phyloP scores from a whole-genome alignment of 768 basidiomycete genomes.

The Lactarius hengduanensis region DNA sequence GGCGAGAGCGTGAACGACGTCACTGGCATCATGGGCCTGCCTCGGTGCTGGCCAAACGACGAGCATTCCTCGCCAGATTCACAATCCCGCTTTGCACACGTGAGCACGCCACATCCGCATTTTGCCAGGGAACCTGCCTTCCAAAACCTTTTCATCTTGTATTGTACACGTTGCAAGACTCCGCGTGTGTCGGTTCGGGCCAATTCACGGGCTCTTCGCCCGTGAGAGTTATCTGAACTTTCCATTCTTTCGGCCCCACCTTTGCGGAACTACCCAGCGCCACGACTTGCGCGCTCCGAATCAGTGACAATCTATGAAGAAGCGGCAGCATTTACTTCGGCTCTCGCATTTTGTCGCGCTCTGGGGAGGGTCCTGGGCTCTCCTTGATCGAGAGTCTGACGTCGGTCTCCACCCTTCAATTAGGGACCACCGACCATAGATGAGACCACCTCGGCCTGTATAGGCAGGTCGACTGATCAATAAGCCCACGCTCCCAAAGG shows the following conservation, averaged over 20 bases:
- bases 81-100: conserved; percentile 26
- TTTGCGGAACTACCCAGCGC: conserved; percentile 19
- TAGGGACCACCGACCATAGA: conserved; percentile 12
- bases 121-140: conserved; percentile 25
- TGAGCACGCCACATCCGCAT: conserved; percentile 29
- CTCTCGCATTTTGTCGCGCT: conserved; percentile 14
- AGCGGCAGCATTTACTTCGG: conserved; percentile 19
- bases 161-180: conserved; percentile 27
- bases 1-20: conserved; percentile 22
- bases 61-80: conserved; percentile 29
- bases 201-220: conserved; percentile 23
- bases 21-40: conserved; percentile 27
- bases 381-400: conserved; percentile 24
- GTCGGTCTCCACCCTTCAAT: conserved; percentile 16
- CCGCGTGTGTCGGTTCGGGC: conserved; percentile 27
- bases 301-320: conserved; percentile 28
- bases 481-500: conserved; percentile 8
- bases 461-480: conserved; percentile 26
- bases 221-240: conserved; percentile 22
- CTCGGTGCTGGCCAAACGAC: conserved; percentile 27
- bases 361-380: conserved; percentile 24
- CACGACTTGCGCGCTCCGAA: conserved; percentile 29
- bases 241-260: conserved; percentile 15
- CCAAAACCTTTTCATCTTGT: conserved; percentile 26
- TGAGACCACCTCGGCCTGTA: conserved; percentile 7